These are phyloP conservation scores for Kazachstania sp. DNA, from an alignment of 1,139 yeast genomes.

Conservation along the genomic window DNA sequence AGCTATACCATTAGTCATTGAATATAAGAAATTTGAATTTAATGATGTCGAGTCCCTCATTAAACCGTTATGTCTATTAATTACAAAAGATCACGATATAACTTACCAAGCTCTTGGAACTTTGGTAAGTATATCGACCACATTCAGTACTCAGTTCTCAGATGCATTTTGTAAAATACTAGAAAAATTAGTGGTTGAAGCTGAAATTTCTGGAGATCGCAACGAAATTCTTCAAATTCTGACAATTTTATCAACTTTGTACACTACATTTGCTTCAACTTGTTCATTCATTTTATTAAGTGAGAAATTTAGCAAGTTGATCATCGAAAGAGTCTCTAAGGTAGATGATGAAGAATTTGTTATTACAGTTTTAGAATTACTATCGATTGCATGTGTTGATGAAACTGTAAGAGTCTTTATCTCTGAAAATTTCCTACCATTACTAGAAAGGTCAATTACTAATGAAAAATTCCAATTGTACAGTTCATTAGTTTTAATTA, in stretches of 20 bases:
- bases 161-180: constrained; percentile 14
- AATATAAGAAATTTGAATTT: too few species aligned
- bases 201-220: constrained; percentile 21
- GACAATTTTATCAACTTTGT: constrained; percentile 21
- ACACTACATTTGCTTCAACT: constrained; percentile 23
- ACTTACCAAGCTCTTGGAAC: too few species aligned
- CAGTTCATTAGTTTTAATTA: constrained; percentile 25
- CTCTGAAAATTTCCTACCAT: constrained; percentile 21
- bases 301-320: constrained; percentile 16
- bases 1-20: too few species aligned
- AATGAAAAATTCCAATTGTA: constrained; percentile 14
- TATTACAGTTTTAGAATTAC: constrained; percentile 14
- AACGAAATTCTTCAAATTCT: constrained; percentile 17
- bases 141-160: constrained; percentile 15
- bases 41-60: too few species aligned
- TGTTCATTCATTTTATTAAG: constrained; percentile 25
- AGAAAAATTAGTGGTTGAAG: constrained; percentile 21
- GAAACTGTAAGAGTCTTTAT: constrained; percentile 25
- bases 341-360: constrained; percentile 14
- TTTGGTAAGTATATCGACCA: not conserved
- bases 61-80: too few species aligned
- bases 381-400: constrained; percentile 29
- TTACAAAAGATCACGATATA: too few species aligned
- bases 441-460: constrained; percentile 18
- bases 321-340: constrained; percentile 13